Conservation (phyloP, 345 rosid genomes). For the Brassica napus region Da-Ae NC_063434.1:2942501-2943000, state of each 20-base stretch:
- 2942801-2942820: slow-evolving; percentile 89
- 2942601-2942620: not conserved
- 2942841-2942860: slow-evolving; percentile 8
- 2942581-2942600: not conserved
- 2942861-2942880: slow-evolving; percentile 7
- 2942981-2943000: not conserved
- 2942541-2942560: not conserved
- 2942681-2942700: slow-evolving; percentile 50
- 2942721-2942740: slow-evolving; percentile 89
- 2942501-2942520: not conserved
- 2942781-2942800: slow-evolving; percentile 98
- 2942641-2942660: slow-evolving; percentile 7
- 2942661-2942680: not conserved
- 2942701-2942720: slow-evolving; percentile 99
- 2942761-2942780: slow-evolving; percentile 99
- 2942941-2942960: not conserved
- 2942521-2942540: not conserved
- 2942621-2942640: not conserved
- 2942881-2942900: not conserved
- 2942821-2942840: slow-evolving; percentile 12
- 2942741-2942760: slow-evolving; percentile 89
- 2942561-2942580: not conserved
- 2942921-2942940: not conserved
- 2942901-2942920: not conserved
- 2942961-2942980: not conserved